phyloP scores from a whole-genome alignment of 345 rosid species.

The Eucalyptus polyanthemos region DNA sequence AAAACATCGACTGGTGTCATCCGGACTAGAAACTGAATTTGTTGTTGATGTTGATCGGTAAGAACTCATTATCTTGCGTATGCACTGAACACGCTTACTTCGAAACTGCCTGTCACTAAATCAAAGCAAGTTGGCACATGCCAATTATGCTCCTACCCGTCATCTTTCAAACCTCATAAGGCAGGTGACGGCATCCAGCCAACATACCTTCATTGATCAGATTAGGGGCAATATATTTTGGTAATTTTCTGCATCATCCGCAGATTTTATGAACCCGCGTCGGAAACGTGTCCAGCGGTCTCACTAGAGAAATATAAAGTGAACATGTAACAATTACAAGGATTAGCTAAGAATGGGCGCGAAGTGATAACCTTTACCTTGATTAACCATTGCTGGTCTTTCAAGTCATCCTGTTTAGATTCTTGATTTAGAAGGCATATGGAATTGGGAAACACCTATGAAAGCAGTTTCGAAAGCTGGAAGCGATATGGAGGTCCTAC shows the following conservation, averaged over 20 bases:
- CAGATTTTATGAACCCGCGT: no score
- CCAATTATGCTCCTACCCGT: no score
- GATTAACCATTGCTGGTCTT: neutral
- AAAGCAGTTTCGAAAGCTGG: no score
- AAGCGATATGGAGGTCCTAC: neutral
- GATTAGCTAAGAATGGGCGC: neutral
- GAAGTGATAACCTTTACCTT: neutral
- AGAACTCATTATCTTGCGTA: neutral
- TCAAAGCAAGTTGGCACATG: accelerated
- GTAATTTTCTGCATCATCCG: neutral
- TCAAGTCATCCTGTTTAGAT: no score
- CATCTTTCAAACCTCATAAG: accelerated
- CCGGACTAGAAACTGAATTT: neutral
- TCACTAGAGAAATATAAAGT: neutral
- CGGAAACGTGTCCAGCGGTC: neutral
- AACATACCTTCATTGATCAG: neutral
- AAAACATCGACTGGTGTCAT: neutral
- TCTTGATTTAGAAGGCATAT: no score
- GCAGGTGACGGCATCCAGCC: neutral
- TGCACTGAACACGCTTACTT: neutral
- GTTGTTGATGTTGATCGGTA: neutral
- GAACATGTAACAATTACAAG: neutral
- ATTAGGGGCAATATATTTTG: neutral
- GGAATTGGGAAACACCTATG: no score
- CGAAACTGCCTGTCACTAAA: neutral